Base-by-base conservation (phyloP, 345 rosid species). In the Arabidopsis suecica region DNA sequence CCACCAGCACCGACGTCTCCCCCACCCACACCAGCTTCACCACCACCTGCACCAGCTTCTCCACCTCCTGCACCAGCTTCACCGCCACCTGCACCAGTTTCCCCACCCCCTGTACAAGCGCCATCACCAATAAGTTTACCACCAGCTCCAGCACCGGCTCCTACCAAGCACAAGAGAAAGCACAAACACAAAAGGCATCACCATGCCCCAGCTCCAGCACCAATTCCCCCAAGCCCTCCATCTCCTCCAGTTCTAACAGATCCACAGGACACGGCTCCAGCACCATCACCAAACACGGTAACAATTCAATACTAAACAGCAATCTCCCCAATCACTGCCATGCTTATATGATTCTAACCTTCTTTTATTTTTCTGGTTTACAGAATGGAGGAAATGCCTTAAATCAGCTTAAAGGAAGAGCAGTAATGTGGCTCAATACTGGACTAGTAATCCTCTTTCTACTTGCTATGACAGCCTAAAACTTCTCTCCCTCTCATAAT, bases 271-370 rank as follows among this genome's bases (percentile, higher is more conserved):
- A 81, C 85, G 18, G 75, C 86, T 32, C 98, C 97, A 47, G 97
- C 97, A 72, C 97, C 97, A 75, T 83, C 96, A 10, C 97, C 98
- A 47, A 83, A 82, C 64, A 73, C 79, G 88, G 89, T 89, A 84
- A 80, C 33, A 40, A 5, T 22, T 68, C 61, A 73, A 50, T 47
- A 50, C 51, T 38, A 0, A 68, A 65, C 33, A 7, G 68, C 18
- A 49, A 68, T 12, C 56, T 69, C 9, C 12, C 49, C 25, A 23
- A 37, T 37, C 75, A 36, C 12, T 49, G 9, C 5, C 30, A 60
- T 71, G 16, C 49, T 47, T 41, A 1, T 57, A 22, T 42, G 33
- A 23, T 28, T 20, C 36, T 58, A 57, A 60, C 41, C 32, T 50
- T n/a, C 36, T 44, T 10, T 60, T 13, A 53, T 78, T n/a, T n/a